Conservation (phyloP, 306 rosid species). For the Trichosanthes cucumerina region DNA sequence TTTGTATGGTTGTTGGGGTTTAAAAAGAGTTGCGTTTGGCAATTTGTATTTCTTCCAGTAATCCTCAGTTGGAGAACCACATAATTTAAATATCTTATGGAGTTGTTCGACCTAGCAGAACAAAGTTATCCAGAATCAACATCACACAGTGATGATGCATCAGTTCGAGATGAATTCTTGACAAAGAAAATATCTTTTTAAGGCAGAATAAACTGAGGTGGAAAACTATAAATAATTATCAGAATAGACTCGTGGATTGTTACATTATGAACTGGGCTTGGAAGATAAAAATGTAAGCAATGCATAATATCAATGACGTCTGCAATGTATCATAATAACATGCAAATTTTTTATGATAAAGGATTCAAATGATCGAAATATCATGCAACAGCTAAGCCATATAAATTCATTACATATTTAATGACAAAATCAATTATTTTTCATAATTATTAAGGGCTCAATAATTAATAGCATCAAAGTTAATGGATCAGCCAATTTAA, state of each 20-base stretch:
- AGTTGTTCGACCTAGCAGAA: conserved; percentile 79
- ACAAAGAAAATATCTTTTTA: background rate
- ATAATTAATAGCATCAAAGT: background rate
- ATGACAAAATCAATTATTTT: background rate
- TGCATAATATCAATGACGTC: background rate
- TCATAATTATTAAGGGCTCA: background rate
- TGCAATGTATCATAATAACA: background rate
- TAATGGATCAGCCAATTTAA: background rate
- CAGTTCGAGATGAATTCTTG: background rate
- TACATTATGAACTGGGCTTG: background rate
- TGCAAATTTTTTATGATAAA: background rate
- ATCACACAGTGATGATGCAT: background rate
- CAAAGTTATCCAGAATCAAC: background rate
- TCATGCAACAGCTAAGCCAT: background rate
- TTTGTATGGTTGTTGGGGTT: conserved; percentile 80
- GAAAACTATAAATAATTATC: background rate
- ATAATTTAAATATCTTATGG: conserved; percentile 90
- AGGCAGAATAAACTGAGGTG: background rate
- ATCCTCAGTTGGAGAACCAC: conserved; percentile 89
- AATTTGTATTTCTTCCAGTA: conserved; percentile 81
- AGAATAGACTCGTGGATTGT: background rate
- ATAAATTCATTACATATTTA: background rate
- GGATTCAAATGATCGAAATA: background rate
- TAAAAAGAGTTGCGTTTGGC: conserved; percentile 88
- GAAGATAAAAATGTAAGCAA: background rate